Evolutionary conservation across 2,329 filamentous ascomycete species (phyloP).

Genomic region (Hypoxylon sp.): DNA sequence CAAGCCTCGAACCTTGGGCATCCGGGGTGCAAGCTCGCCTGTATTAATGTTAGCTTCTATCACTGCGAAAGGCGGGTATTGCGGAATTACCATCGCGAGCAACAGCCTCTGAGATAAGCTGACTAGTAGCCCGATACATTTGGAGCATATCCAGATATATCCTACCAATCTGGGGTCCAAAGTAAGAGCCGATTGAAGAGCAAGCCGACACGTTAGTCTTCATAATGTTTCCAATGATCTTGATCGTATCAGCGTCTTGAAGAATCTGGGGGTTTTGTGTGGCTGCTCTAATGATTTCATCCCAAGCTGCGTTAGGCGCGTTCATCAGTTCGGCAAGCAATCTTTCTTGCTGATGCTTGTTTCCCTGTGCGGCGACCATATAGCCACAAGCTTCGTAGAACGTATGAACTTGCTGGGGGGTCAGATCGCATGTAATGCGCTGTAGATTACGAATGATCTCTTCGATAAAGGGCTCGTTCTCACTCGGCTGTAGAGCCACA

Average conservation of each 20-base stretch:
- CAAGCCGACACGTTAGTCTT: conserved; percentile 99
- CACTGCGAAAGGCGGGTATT: conserved; percentile 7
- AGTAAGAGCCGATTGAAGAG: conserved; percentile 95
- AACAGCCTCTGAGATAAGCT: conserved; percentile 94
- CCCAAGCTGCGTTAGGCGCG: conserved; percentile 94
- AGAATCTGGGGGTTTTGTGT: conserved; percentile 88
- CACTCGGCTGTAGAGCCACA: conserved; percentile 93
- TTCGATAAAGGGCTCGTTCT: conserved; percentile 96
- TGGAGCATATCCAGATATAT: conserved; percentile 99
- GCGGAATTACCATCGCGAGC: conserved; percentile 78
- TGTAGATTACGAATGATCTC: conserved; percentile 97
- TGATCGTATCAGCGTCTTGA: conserved; percentile 95
- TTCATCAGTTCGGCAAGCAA: conserved; percentile 93
- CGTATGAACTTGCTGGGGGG: conserved; percentile 96
- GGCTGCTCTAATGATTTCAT: conserved; percentile 90
- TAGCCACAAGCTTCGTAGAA: conserved; percentile 99
- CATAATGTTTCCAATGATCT: conserved; percentile 99
- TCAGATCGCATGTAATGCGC: conserved; percentile 95
- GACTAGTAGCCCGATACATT: conserved; percentile 98
- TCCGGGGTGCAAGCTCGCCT: conserved; percentile 96
- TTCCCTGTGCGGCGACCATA: conserved; percentile 98
- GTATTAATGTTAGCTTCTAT: conserved; percentile 55
- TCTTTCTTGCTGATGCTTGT: conserved; percentile 93
- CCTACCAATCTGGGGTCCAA: conserved; percentile 96
- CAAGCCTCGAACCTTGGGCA: conserved; percentile 93